A percentile compares a stretch with the other conserved stretches of the same genome.
Conservation (phyloP, 2,329 filamentous ascomycete genomes). For the Niveomyces coronatus region DNA sequence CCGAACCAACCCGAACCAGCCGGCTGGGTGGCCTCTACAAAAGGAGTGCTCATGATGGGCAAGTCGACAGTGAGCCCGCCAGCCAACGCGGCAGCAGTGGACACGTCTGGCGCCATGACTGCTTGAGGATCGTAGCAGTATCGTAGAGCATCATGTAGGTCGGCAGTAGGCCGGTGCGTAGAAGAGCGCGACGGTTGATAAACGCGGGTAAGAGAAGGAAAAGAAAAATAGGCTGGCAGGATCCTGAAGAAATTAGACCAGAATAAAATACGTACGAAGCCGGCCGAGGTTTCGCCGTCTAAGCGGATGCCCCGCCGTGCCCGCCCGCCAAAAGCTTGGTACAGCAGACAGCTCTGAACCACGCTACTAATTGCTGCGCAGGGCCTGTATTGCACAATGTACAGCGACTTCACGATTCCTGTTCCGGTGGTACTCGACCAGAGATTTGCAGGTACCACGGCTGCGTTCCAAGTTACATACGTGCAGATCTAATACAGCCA, state of each 20-base stretch:
- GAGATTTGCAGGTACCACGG: conserved; percentile 6
- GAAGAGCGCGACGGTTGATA: not conserved
- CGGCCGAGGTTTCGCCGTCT: conserved; percentile 10
- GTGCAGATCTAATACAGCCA: no score
- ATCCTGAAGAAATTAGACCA: not conserved
- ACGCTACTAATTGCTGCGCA: no score
- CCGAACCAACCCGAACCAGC: conserved; percentile 46
- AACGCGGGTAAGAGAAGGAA: conserved; percentile 11
- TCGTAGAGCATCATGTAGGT: conserved; percentile 27
- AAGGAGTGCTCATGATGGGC: conserved; percentile 26
- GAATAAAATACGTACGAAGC: conserved; percentile 1
- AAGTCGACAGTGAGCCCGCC: conserved; percentile 21
- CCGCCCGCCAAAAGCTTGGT: conserved; percentile 8
- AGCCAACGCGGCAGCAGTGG: conserved; percentile 26
- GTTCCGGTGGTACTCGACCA: no score
- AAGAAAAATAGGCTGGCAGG: conserved; percentile 7
- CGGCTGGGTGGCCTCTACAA: conserved; percentile 25
- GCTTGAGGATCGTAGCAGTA: conserved; percentile 20
- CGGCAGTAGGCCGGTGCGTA: conserved; percentile 10
- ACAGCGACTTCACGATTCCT: no score
- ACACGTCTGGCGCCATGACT: conserved; percentile 32
- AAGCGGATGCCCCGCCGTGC: conserved; percentile 4
- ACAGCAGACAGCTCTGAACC: no score
- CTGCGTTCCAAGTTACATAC: no score
- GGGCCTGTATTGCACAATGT: no score